Base-by-base conservation (phyloP, 176 grass and related monocot species). In the Triticum dicoccoides region DNA sequence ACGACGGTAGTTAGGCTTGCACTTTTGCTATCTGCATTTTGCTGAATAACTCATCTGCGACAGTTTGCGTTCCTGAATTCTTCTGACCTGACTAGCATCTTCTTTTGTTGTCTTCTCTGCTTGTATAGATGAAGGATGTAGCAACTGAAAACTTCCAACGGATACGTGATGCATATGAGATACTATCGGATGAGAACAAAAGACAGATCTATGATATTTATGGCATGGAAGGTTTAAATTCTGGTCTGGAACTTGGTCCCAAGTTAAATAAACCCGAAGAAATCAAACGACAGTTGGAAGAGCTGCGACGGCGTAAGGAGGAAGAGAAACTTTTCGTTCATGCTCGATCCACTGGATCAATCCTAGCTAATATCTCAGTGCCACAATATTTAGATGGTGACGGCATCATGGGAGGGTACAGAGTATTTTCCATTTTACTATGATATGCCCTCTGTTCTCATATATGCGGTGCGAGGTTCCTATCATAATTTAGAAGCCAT, bases 181-280 rank as follows among this genome's bases (percentile, higher is more conserved):
- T 99, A 77, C 82, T 99, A 82, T 92, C 82, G 4, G 92, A 99
- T 86, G 91, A 89, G 73, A 86, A 91, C 61, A 99, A 96, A 94
- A 92, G 97, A 44, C 94, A 96, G 81, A 94, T 99, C n/a, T 99
- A 99, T 87, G 97, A 99, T 81, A 92, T 99, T 15, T 96, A 99
- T 89, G 97, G 94, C 20, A 99, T 99, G 92, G 97, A 99, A 92
- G 97, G 97, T 45, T 90, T 99, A 59, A 96, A 73, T 78, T 96
- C 94, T 72, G 92, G 94, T 37, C 82, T 99, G 69, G 97, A 99
- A 84, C 87, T 99, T 89, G 97, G 97, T 20, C 94, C 97, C 41
- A 92, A 91, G 82, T 89, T 99, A 75, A 99, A 32, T 71, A 99
- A 91, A 91, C 92, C 89, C 3, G 97, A 96, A 44, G 97, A 99